Percentiles rank a stretch among this genome's conserved stretches.
Evolutionary conservation across 495 filamentous ascomycete species (phyloP).

Genomic region (Penicillium diatomitis): DNA sequence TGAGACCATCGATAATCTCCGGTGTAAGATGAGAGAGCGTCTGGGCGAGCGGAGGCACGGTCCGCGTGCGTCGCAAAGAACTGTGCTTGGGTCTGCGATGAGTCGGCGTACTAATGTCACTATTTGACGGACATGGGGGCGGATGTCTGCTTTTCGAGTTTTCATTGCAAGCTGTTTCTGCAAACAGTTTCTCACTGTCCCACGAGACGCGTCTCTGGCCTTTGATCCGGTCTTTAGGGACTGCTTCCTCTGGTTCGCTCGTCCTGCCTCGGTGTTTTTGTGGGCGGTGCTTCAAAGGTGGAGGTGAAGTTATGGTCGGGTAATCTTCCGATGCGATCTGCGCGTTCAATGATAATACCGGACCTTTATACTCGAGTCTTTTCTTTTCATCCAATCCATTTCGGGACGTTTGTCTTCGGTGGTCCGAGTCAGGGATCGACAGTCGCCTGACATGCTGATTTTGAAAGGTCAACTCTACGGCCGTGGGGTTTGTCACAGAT

Average conservation of each 20-base stretch:
- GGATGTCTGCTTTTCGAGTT: constrained; percentile 1
- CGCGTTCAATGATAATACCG: constrained; percentile 23
- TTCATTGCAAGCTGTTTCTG: constrained; percentile 15
- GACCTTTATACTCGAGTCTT: constrained; percentile 19
- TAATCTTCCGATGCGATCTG: constrained; percentile 19
- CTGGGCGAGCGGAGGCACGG: constrained; percentile 20
- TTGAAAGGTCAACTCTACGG: constrained; percentile 29
- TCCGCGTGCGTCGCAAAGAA: constrained; percentile 2
- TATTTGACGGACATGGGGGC: constrained; percentile 1
- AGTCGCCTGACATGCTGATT: constrained; percentile 35
- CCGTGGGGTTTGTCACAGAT: constrained; percentile 14
- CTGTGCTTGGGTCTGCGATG: constrained; percentile 13
- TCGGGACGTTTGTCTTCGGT: constrained; percentile 27
- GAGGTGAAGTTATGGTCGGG: constrained; percentile 29
- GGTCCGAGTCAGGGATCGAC: constrained; percentile 30
- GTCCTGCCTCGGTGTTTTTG: constrained; percentile 35
- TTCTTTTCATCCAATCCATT: constrained; percentile 27
- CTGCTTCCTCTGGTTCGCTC: constrained; percentile 13
- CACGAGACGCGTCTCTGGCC: constrained; percentile 35
- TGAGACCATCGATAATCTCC: constrained; percentile 33
- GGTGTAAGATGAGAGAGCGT: constrained; percentile 34
- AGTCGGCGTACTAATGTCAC: constrained; percentile 12
- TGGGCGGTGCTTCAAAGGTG: constrained; percentile 34
- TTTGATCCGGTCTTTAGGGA: constrained; percentile 18
- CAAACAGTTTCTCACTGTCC: constrained; percentile 34